A percentile compares a stretch with the other conserved stretches of the same genome.
These are phyloP conservation scores for Paracoccidioides lutzii DNA, from an alignment of 2,329 filamentous ascomycete species.

Conservation along the genomic window DNA sequence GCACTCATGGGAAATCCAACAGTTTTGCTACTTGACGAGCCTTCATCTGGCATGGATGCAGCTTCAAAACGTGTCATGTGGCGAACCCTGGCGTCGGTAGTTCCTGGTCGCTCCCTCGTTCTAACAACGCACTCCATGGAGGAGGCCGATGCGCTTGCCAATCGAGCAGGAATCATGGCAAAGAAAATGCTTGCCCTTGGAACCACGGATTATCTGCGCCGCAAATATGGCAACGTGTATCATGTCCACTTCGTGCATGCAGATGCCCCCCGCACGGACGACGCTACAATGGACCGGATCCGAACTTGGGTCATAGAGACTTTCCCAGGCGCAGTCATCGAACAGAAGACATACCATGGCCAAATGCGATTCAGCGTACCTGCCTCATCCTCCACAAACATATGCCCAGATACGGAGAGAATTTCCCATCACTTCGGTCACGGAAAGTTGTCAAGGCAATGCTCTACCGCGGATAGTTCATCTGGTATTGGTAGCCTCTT, in stretches of 20 bases:
- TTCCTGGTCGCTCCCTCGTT: conserved; percentile 65
- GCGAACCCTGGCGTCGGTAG: conserved; percentile 63
- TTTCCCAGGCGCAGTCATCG: conserved; percentile 55
- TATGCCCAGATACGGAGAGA: conserved; percentile 5
- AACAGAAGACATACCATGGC: conserved; percentile 66
- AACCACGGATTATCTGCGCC: conserved; percentile 57
- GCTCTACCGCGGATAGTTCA: neutral
- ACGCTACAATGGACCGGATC: conserved; percentile 54
- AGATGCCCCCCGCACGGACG: conserved; percentile 58
- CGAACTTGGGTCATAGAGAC: conserved; percentile 50
- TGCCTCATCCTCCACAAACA: conserved; percentile 12
- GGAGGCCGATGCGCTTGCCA: conserved; percentile 79
- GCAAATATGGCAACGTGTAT: conserved; percentile 63
- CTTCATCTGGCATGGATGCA: conserved; percentile 77
- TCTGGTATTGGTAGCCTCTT: conserved; percentile 46
- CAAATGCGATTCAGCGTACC: conserved; percentile 76
- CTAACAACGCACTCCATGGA: conserved; percentile 94
- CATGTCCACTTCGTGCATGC: conserved; percentile 70
- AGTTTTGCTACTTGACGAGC: conserved; percentile 80
- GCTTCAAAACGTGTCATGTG: conserved; percentile 89
- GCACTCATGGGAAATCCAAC: conserved; percentile 85
- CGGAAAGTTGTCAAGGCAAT: neutral
- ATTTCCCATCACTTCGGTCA: conserved; percentile 3
- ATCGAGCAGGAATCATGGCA: conserved; percentile 74
- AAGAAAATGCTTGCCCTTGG: conserved; percentile 75